A percentile compares a stretch with the other conserved stretches of the same genome.
Conservation (phyloP, 2,329 filamentous ascomycete species). For the Aspergillus ochraceus region DNA sequence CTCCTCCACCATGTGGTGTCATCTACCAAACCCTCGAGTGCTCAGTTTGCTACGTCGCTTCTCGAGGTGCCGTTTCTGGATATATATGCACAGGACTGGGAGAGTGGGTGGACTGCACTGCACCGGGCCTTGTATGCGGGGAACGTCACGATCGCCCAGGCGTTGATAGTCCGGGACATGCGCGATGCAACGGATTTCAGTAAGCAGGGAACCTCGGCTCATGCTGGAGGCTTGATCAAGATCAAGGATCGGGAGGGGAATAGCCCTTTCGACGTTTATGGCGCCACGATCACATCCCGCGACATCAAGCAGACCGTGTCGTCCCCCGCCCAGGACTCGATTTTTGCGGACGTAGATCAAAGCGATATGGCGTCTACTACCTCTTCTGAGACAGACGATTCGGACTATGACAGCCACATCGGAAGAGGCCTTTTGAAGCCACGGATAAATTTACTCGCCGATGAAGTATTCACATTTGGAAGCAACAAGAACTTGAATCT, state of each 20-base stretch:
- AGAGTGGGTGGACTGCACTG: conserved; percentile 94
- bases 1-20: conserved; percentile 82
- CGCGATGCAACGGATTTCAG: conserved; percentile 65
- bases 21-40: conserved; percentile 67
- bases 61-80: conserved; percentile 81
- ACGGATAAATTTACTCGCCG: conserved; percentile 57
- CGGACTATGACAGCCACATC: conserved; percentile 45
- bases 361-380: conserved; percentile 29
- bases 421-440: conserved; percentile 28
- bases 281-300: conserved; percentile 79
- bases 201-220: conserved; percentile 53
- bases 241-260: conserved; percentile 95
- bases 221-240: conserved; percentile 77
- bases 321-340: conserved; percentile 33
- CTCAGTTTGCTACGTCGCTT: conserved; percentile 74
- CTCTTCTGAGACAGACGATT: conserved; percentile 48
- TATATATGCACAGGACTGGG: conserved; percentile 80
- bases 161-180: conserved; percentile 76
- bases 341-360: conserved; percentile 48
- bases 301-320: conserved; percentile 51
- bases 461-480: conserved; percentile 90
- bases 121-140: conserved; percentile 89
- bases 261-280: conserved; percentile 90
- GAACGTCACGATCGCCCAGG: conserved; percentile 80
- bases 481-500: conserved; percentile 95